phyloP scores from a whole-genome alignment of 371 early-diverging fungal species.

The Mortierella sp. region DNA sequence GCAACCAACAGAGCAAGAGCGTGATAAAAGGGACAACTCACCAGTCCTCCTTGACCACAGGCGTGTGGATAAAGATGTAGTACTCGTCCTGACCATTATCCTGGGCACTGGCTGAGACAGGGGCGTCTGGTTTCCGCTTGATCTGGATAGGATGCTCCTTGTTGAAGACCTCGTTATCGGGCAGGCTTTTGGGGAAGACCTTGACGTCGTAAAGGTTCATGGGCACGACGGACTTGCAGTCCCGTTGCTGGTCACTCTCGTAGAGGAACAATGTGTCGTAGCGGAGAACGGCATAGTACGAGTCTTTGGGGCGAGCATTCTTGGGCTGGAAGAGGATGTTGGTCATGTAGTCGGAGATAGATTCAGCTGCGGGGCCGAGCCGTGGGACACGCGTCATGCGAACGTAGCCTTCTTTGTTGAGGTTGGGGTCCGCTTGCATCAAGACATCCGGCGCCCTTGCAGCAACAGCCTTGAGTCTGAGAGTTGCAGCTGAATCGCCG shows the following conservation, averaged over 20 bases:
- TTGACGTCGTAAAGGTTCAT: conserved; percentile 75
- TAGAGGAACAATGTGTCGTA: conserved; percentile 87
- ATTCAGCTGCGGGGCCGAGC: conserved; percentile 46
- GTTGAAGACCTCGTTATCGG: conserved; percentile 72
- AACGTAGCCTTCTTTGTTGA: conserved; percentile 55
- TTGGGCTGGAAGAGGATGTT: conserved; percentile 57
- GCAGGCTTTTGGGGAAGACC: conserved; percentile 72
- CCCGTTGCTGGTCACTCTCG: conserved; percentile 83
- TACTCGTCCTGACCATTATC: conserved; percentile 58
- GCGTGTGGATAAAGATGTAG: conserved; percentile 69
- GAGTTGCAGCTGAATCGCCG: conserved; percentile 7
- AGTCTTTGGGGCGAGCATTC: conserved; percentile 61
- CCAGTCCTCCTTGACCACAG: conserved; percentile 94
- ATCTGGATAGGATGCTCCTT: conserved; percentile 68
- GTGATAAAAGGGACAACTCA: conserved; percentile 49
- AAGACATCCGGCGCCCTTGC: conserved; percentile 34
- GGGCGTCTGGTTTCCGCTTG: conserved; percentile 40
- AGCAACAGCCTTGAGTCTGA: conserved; percentile 9
- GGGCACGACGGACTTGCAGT: conserved; percentile 83
- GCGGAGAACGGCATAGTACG: conserved; percentile 84
- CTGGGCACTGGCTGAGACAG: conserved; percentile 12
- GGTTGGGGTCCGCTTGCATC: conserved; percentile 49
- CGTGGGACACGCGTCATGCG: conserved; percentile 52
- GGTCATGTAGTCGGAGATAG: conserved; percentile 56
- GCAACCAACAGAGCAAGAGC: conserved; percentile 32